These are phyloP conservation scores for Amphibolis antarctica DNA, from an alignment of 106 monocot genomes.

Conservation along the genomic window DNA sequence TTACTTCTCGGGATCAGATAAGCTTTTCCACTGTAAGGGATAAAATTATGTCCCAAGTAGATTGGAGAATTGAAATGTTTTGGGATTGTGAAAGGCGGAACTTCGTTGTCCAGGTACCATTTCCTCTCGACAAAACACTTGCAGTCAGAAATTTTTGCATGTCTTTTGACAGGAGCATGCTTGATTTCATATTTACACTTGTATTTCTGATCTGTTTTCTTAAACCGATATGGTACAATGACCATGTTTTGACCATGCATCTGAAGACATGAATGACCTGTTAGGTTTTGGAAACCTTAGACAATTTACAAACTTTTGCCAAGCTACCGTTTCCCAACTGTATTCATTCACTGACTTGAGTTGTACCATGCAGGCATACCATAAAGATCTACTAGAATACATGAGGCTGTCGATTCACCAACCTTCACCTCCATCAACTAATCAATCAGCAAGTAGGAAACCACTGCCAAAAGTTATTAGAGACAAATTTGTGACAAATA, in stretches of 20 bases:
- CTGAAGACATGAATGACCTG: no score
- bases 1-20: conserved; percentile 90
- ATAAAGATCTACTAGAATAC: conserved; percentile 5
- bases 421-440: background rate
- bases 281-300: no score
- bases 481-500: background rate
- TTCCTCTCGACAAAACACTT: no score
- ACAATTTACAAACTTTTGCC: no score
- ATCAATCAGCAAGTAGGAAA: background rate
- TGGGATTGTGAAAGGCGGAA: conserved; percentile 91
- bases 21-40: conserved; percentile 90
- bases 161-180: no score
- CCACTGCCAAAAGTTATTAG: background rate
- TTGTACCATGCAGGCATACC: conserved; percentile 1
- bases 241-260: no score
- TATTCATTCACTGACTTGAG: background rate
- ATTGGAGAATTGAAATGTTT: conserved; percentile 81
- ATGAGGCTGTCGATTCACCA: conserved; percentile 1
- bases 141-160: no score
- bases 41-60: conserved; percentile 55
- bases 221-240: no score
- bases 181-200: no score
- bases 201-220: no score
- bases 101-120: conserved; percentile 84
- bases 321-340: background rate